Evolutionary conservation across 352 stramenopile genomes (phyloP).

Genomic region (Phytophthora capsici): DNA sequence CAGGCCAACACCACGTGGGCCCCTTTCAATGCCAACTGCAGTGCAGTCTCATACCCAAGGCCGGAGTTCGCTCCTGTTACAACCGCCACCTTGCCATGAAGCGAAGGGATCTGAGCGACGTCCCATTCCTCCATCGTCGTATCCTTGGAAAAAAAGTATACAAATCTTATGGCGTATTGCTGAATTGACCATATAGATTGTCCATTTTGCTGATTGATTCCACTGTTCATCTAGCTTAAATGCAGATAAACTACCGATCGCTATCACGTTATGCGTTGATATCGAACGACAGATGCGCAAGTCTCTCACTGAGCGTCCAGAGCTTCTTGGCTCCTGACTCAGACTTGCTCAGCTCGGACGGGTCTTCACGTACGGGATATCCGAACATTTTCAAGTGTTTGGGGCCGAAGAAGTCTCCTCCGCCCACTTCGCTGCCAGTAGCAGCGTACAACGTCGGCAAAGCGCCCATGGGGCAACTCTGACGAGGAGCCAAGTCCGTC

Average conservation of each 20-base stretch:
- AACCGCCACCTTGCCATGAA: constrained; percentile 38
- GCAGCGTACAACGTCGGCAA: constrained; percentile 55
- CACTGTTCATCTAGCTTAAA: too few relatives aligned
- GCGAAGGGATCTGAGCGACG: constrained; percentile 34
- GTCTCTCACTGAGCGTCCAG: constrained; percentile 46
- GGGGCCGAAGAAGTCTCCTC: constrained; percentile 48
- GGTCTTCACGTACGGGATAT: constrained; percentile 45
- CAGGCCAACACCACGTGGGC: constrained; percentile 51
- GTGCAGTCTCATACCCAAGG: constrained; percentile 46
- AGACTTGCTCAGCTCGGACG: constrained; percentile 28
- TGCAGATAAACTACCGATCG: background rate
- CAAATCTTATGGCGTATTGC: too few relatives aligned
- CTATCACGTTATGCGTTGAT: background rate
- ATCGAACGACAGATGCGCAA: constrained; percentile 31
- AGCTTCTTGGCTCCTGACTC: constrained; percentile 26
- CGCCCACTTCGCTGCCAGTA: constrained; percentile 23
- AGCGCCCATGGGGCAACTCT: constrained; percentile 31
- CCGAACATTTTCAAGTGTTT: constrained; percentile 30
- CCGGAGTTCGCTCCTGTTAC: constrained; percentile 53
- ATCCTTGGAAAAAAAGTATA: too few relatives aligned
- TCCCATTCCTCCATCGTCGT: too few relatives aligned
- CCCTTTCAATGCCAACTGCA: constrained; percentile 37
- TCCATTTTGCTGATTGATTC: too few relatives aligned
- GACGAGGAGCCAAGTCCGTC: constrained; percentile 24
- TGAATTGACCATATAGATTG: too few relatives aligned